These are phyloP conservation scores for Edhazardia aedis DNA, from an alignment of 371 early-diverging fungal species.

Conservation along the genomic window DNA sequence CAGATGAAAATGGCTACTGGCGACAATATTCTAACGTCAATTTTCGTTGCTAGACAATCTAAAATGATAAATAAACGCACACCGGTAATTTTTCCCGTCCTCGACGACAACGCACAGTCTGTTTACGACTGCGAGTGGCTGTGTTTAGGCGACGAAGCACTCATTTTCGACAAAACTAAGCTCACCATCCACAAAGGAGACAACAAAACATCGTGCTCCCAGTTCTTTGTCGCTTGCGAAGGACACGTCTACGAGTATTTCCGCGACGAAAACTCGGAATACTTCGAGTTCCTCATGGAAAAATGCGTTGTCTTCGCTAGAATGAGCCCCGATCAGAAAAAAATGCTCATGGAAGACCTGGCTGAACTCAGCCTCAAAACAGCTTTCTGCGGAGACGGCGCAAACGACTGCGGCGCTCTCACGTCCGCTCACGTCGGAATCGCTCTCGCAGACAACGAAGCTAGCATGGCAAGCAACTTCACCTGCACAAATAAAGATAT, in stretches of 20 bases:
- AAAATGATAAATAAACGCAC: conserved; percentile 50
- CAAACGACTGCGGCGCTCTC: conserved; percentile 95
- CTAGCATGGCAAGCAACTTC: conserved; percentile 85
- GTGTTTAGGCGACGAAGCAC: conserved; percentile 33
- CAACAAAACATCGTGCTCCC: conserved; percentile 25
- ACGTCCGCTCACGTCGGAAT: conserved; percentile 87
- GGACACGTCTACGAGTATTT: conserved; percentile 41
- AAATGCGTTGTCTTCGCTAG: conserved; percentile 59
- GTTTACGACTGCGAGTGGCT: conserved; percentile 33
- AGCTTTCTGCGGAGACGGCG: conserved; percentile 73
- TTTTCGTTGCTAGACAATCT: conserved; percentile 74
- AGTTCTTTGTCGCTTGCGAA: conserved; percentile 42
- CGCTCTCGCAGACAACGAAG: conserved; percentile 78
- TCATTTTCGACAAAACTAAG: conserved; percentile 39
- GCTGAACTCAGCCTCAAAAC: conserved; percentile 12
- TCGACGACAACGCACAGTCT: conserved; percentile 12
- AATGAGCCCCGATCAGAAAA: conserved; percentile 93
- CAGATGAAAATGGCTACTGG: conserved; percentile 91
- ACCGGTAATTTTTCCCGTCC: conserved; percentile 39
- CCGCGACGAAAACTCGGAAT: conserved; percentile 8
- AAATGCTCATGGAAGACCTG: conserved; percentile 31
- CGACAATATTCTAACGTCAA: conserved; percentile 83
- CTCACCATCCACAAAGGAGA: conserved; percentile 29
- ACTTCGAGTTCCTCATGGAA: conserved; percentile 22
- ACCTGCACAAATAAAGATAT: conserved; percentile 66